phyloP scores from a whole-genome alignment of 106 monocot species.

The Allium cepa region DNA sequence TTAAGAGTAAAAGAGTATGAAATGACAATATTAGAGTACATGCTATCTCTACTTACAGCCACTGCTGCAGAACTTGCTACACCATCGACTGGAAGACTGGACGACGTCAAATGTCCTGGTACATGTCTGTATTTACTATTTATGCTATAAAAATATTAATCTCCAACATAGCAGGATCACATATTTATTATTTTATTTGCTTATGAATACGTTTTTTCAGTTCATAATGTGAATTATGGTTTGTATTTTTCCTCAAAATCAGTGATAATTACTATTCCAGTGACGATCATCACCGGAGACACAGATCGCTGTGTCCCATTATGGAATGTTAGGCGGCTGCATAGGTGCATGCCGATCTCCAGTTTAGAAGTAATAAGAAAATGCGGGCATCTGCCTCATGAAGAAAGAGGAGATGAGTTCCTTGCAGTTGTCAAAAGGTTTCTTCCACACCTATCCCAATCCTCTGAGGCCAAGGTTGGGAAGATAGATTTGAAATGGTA shows the following conservation, averaged over 20 bases:
- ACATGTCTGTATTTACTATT: too few relatives aligned
- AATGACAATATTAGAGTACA: slow-evolving; percentile 59
- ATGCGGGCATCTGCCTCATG: slow-evolving; percentile 82
- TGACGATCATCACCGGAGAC: slow-evolving; percentile 76
- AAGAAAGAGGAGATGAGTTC: slow-evolving; percentile 73
- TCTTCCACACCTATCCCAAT: slow-evolving; percentile 27
- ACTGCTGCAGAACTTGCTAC: slow-evolving; percentile 39
- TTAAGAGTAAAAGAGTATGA: slow-evolving; percentile 75
- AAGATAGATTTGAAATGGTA: too few relatives aligned
- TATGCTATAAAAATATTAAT: too few relatives aligned
- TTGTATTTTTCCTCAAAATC: too few relatives aligned
- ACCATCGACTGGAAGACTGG: slow-evolving; percentile 31
- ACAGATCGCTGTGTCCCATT: slow-evolving; percentile 63
- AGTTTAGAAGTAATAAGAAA: slow-evolving; percentile 54
- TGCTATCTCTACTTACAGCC: slow-evolving; percentile 52
- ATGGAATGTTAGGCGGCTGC: slow-evolving; percentile 61
- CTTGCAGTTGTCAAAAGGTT: slow-evolving; percentile 39
- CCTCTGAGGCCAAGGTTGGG: background rate
- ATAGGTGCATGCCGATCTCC: slow-evolving; percentile 56
- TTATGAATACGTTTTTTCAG: too few relatives aligned
- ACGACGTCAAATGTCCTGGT: slow-evolving; percentile 77
- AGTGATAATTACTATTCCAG: slow-evolving; percentile 14
- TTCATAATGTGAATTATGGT: too few relatives aligned
- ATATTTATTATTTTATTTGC: too few relatives aligned
- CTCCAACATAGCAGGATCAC: too few relatives aligned